phyloP scores from a whole-genome alignment of 164 flowering plant species.

The Vitis cinerea region DNA sequence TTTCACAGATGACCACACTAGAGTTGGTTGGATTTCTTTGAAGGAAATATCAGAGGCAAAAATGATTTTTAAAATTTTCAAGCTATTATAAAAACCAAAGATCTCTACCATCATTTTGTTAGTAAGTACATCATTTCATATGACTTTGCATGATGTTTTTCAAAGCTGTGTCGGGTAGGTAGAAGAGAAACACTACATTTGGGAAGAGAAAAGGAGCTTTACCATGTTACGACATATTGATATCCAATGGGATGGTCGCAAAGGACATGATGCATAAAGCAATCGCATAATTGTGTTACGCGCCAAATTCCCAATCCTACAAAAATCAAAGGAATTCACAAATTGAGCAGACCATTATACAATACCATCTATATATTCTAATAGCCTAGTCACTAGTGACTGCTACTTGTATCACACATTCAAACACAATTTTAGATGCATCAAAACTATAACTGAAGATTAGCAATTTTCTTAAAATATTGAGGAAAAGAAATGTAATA shows the following conservation, averaged over 20 bases:
- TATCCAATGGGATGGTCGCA: conserved; percentile 84
- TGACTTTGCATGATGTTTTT: neutral
- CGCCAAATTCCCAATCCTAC: conserved; percentile 80
- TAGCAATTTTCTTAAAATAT: too few species aligned
- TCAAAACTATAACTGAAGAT: too few species aligned
- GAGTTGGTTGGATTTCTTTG: too few species aligned
- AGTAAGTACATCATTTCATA: neutral
- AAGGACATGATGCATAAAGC: conserved; percentile 85
- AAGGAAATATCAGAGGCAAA: too few species aligned
- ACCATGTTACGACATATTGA: conserved; percentile 77
- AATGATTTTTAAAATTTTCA: too few species aligned
- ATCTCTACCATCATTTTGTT: too few species aligned
- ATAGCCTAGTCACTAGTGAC: neutral
- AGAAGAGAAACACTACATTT: neutral
- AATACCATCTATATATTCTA: neutral
- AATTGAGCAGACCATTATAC: neutral
- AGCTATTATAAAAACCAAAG: too few species aligned
- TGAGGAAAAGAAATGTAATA: too few species aligned
- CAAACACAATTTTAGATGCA: too few species aligned
- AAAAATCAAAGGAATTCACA: conserved; percentile 13
- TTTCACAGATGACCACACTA: too few species aligned
- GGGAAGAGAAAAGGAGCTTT: conserved; percentile 14
- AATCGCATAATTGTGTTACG: conserved; percentile 70
- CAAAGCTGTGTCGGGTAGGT: neutral
- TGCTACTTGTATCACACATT: too few species aligned